A percentile compares a stretch with the other conserved stretches of the same genome.
Evolutionary conservation across 495 filamentous ascomycete species (phyloP).

Genomic region (Aspergillus olivimuriae): DNA sequence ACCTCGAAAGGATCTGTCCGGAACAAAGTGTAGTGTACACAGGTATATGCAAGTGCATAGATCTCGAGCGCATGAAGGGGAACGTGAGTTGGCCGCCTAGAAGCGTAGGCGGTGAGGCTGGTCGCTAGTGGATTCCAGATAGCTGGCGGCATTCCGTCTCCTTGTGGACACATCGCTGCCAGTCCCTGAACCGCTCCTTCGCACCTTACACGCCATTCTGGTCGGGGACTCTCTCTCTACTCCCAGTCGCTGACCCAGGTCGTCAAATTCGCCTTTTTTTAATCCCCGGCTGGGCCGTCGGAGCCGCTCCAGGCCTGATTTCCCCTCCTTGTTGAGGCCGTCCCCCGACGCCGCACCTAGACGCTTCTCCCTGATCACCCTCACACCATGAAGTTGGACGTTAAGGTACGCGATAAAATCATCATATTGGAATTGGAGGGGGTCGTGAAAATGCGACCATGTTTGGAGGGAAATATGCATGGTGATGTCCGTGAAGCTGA

Average conservation of each 20-base stretch:
- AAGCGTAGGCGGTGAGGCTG: slow-evolving; percentile 35
- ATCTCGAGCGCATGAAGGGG: no score
- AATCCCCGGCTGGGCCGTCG: slow-evolving; percentile 29
- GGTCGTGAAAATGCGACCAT: neutral
- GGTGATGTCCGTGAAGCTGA: slow-evolving; percentile 24
- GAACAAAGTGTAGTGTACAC: no score
- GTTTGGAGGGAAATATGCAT: slow-evolving; percentile 15
- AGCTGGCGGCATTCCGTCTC: slow-evolving; percentile 34
- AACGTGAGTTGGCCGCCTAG: no score
- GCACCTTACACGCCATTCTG: slow-evolving; percentile 12
- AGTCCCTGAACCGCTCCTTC: slow-evolving; percentile 9
- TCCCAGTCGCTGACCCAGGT: neutral
- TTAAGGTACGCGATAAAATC: slow-evolving; percentile 62
- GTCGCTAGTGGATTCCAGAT: slow-evolving; percentile 18
- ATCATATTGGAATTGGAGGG: neutral
- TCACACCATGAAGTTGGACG: slow-evolving; percentile 78
- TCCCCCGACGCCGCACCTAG: slow-evolving; percentile 34
- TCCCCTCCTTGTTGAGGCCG: slow-evolving; percentile 24
- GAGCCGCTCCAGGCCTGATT: slow-evolving; percentile 36
- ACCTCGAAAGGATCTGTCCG: no score
- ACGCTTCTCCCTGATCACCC: slow-evolving; percentile 28
- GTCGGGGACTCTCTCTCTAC: slow-evolving; percentile 7
- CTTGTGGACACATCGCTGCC: slow-evolving; percentile 44
- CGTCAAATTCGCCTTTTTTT: slow-evolving; percentile 3
- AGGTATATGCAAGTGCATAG: neutral